Evolutionary conservation across 768 basidiomycete species (phyloP).

Genomic region (Chiua virens): DNA sequence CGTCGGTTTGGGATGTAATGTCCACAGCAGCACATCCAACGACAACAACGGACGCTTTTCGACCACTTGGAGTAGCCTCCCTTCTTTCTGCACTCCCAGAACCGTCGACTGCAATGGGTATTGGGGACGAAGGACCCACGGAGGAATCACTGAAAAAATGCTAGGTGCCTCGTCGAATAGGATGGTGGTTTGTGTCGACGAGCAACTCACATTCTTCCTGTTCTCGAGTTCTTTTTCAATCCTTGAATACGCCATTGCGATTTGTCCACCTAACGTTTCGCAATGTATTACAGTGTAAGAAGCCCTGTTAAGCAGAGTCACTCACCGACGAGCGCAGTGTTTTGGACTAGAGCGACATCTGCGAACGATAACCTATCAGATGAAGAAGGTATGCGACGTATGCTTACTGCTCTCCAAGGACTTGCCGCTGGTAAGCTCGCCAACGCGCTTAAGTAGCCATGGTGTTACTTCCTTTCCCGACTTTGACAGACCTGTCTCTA

Average conservation of each 20-base stretch:
- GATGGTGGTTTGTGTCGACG: background rate
- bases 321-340: slow-evolving; percentile 82
- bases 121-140: background rate
- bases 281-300: background rate
- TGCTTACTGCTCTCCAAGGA: slow-evolving; percentile 71
- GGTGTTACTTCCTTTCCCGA: slow-evolving; percentile 92
- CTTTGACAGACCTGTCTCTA: slow-evolving; percentile 73
- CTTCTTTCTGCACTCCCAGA: background rate
- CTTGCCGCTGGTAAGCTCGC: slow-evolving; percentile 73
- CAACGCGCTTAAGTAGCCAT: slow-evolving; percentile 85
- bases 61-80: slow-evolving; percentile 3
- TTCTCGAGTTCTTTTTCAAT: slow-evolving; percentile 32
- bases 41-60: slow-evolving; percentile 57
- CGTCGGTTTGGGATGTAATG: slow-evolving; percentile 61
- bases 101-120: background rate
- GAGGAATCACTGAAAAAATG: slow-evolving; percentile 4
- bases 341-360: slow-evolving; percentile 89
- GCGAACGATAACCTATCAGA: slow-evolving; percentile 15
- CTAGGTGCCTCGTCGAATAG: slow-evolving; percentile 10
- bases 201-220: slow-evolving; percentile 18
- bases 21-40: slow-evolving; percentile 91
- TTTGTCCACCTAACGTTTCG: slow-evolving; percentile 60
- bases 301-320: slow-evolving; percentile 4
- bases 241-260: slow-evolving; percentile 74
- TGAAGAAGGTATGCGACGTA: background rate